Base-by-base conservation (phyloP, 306 rosid genomes). In the Citrullus mucosospermus region DNA sequence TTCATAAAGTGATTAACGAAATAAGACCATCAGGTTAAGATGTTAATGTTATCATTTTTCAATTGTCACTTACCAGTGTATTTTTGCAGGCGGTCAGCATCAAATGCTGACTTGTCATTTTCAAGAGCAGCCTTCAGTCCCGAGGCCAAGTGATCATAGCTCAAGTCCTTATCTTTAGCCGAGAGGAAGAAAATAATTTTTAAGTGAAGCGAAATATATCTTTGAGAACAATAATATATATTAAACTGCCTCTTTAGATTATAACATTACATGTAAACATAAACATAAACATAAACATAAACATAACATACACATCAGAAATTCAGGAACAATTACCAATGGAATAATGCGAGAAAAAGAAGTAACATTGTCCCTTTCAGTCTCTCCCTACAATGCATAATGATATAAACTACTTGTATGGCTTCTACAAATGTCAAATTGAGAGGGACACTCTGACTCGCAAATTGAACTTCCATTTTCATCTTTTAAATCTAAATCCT, bases 1-100 rank as follows among this genome's bases (percentile, higher is more conserved):
- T 36, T 57, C 72, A 81, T 65, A 58, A 32, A 61, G 80, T 77
- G 89, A 6, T 14, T 46, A 44, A 70, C 6, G 76, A 70, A 43
- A 22, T 46, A 22, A 43, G 3, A 70, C 36, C 6, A 20, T 44
- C 38, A 12, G n/a, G 36, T 12, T 22, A 68, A n/a, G 18, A n/a
- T 41, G 74, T 2, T 68, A 68, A 2, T 48, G 54, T 12, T 3
- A 48, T 48, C 54, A 48, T 48, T 48, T 48, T 5, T 68, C 54
- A 68, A n/a, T n/a, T 68, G 75, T 41, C 34, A 70, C 12, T 13
- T 89, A 89, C 98, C 97, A 3, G 96, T 91, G 82, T 87, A 87
- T 78, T 88, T 91, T 81, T 95, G 97, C 85, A 95, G 89, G 54
- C 96, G 96, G 73, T 89, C 96, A 12, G 96, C 96, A 80, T 91